phyloP scores from a whole-genome alignment of 192 early-diverging fungal species.

The Haplosporangium gracile region DNA sequence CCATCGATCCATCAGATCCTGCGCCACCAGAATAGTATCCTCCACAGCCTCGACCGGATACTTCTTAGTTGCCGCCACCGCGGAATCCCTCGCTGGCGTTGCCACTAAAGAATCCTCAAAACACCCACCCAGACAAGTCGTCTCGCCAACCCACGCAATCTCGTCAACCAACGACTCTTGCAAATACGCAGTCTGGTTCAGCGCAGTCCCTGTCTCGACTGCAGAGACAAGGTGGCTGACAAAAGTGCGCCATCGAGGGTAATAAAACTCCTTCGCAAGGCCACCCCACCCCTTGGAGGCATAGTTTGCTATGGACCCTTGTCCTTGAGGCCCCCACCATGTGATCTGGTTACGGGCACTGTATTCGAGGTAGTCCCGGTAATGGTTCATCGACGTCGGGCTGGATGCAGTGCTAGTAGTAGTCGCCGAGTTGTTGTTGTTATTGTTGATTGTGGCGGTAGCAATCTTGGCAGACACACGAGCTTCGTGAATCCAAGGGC shows the following conservation, averaged over 20 bases:
- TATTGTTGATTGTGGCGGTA: neutral
- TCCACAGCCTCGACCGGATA: slow-evolving; percentile 32
- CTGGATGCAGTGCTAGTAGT: neutral
- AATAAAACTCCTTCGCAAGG: slow-evolving; percentile 32
- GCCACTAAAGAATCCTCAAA: neutral
- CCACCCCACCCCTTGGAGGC: slow-evolving; percentile 48
- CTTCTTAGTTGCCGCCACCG: neutral
- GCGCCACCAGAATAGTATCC: slow-evolving; percentile 27
- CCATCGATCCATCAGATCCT: slow-evolving; percentile 44
- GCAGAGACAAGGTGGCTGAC: slow-evolving; percentile 20
- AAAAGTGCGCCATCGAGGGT: slow-evolving; percentile 43
- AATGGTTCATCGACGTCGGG: neutral
- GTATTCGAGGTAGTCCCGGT: slow-evolving; percentile 41
- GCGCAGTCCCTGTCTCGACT: neutral
- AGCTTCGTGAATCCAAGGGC: slow-evolving; percentile 35
- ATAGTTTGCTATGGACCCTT: slow-evolving; percentile 24
- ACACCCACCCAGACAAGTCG: slow-evolving; percentile 20
- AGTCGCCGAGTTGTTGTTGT: neutral
- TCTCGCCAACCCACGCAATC: slow-evolving; percentile 16
- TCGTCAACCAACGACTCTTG: slow-evolving; percentile 16
- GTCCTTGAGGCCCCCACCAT: slow-evolving; percentile 48
- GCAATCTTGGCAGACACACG: slow-evolving; percentile 21
- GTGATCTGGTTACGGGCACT: slow-evolving; percentile 43
- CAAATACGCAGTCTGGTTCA: slow-evolving; percentile 27
- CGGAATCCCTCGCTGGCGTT: neutral